Evolutionary conservation across 441 rosid genomes (phyloP), one percentile per base, ranked within the genome.

Genomic region (Kokia cookei): DNA sequence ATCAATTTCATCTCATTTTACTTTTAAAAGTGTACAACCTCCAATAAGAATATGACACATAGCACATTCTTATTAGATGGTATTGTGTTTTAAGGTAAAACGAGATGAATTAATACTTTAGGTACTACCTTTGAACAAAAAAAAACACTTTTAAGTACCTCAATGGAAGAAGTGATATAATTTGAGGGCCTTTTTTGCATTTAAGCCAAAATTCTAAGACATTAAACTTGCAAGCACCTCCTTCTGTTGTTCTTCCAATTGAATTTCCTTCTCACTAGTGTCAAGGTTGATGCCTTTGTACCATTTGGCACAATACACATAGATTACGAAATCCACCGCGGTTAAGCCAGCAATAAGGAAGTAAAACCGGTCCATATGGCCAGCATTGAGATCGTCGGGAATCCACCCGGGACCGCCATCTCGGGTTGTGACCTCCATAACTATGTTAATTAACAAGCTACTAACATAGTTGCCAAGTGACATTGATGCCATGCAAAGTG

Each of bases 401-500:
- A 94, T 94, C 99, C 99, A 94, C 9, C 98, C 99, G 0, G 86
- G 94, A 2, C 53, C 81, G 12, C 73, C 19, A 0, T 90, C 96
- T 79, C 76, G 86, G 0, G 90, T 77, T 0, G 98, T 91, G 37
- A 91, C 80, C n/a, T 51, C 80, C 92, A 86, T 94, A 7, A 94
- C 97, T 80, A 89, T 76, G 75, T 72, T 79, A 24, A 94, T 92
- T 75, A 94, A 76, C 85, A 90, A 54, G 78, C 96, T 94, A 61
- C 98, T 93, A 1, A 85, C 90, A 17, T 87, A 94, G 68, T 94
- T 94, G 17, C 99, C 98, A 22, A 94, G 83, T 14, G 98, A 92
- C 50, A 93, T 94, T 1, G 97, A 94, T 19, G 97, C 99, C 99
- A 94, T 94, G 69, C 97, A 94, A 37, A 93, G 92, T 0, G 98